Evolutionary conservation across 2,329 filamentous ascomycete species (phyloP), one percentile per base, ranked within the genome.

Genomic region (Scortechinia acanthostroma): DNA sequence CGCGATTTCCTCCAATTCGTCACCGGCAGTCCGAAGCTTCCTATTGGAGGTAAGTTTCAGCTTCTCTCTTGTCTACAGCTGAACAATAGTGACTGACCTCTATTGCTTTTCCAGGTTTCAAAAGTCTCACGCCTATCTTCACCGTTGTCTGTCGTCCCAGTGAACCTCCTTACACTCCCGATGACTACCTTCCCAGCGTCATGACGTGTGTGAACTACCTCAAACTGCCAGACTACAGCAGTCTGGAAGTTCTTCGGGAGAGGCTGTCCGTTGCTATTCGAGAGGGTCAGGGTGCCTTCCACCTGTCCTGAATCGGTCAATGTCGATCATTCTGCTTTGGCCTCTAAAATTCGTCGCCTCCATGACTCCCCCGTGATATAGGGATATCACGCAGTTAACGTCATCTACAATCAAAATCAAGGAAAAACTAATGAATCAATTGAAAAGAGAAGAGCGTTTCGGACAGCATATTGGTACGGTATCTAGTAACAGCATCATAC

Each of bases 151-250:
- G 93, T 75, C 96, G 96, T 65, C 91, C 91, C n/a, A 95, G 88
- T 63, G 93, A 98, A 59, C 82, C 89, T 15, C 93, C 93, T 2
- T 93, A 91, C 62, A 86, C 84, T 3, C 91, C 91, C 3, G 93
- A 98, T 58, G 93, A 98, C 68, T 98, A 97, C 58, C 76, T 98
- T n/a, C 93, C 94, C 13, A 97, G 91, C 61, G 94, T 98, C 62
- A 98, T 98, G 94, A 98, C 94, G 10, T 98, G 94, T 62, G 93
- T 95, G 65, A 98, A 98, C 65, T 98, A 98, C 62, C 80, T 98
- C 56, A 98, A 98, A 68, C 76, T 98, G 58, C 93, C 93, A 17
- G 89, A 98, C 64, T 98, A 98, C 66, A 91, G 83, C 52, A 81
- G 71, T 53, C 69, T 95, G 50, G 78, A 88, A 2, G 74, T 85